Evolutionary conservation across 2,329 filamentous ascomycete genomes (phyloP), one percentile per base, ranked within the genome.

Genomic region (Scytalidium lignicola): DNA sequence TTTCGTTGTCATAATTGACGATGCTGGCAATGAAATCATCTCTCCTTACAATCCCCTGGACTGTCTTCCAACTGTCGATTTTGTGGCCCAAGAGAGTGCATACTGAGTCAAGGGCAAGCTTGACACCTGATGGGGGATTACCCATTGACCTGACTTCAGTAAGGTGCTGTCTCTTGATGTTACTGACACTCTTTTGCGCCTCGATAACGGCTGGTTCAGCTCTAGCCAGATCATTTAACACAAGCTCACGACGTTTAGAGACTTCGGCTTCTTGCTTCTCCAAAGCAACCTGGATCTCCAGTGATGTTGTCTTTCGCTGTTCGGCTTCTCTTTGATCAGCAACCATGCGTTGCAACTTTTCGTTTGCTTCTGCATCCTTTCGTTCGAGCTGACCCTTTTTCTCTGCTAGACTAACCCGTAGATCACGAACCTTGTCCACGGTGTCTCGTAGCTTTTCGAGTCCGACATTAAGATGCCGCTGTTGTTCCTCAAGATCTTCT

Each of bases 11-110:
- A 64, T 96, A 99, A 67, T 90, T 90, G 67, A 97, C 88, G 62
- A 99, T 99, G 70, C 89, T 96, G 44, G 90, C 88, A 69, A 99
- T 97, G 70, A 99, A 99, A 65, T 97, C 92, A 62, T 97, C 93
- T 50, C 83, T 83, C 61, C 92, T 88, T 51, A 99, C 83, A 54
- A 97, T 87, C 46, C 80, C 85, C 67, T 95, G 88, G 52, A 97
- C 90, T 12, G 82, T 84, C 73, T 91, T 96, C 93, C 93, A 99
- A 64, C 88, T 89, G 51, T 85, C 81, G 52, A 90, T 85, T 67
- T 87, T 93, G 71, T 97, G 90, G 13, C 92, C 92, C 48, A 99
- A 82, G 43, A 99, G 73, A 0, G 91, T 93, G 72, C 93, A 97
- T 5, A 99, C 95, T n/a, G 93, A 89, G 65, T 97, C 92, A 50